A percentile compares a stretch with the other conserved stretches of the same genome.
phyloP scores from a whole-genome alignment of 129 eudicot species.

The Helichrysum umbraculigerum region DNA sequence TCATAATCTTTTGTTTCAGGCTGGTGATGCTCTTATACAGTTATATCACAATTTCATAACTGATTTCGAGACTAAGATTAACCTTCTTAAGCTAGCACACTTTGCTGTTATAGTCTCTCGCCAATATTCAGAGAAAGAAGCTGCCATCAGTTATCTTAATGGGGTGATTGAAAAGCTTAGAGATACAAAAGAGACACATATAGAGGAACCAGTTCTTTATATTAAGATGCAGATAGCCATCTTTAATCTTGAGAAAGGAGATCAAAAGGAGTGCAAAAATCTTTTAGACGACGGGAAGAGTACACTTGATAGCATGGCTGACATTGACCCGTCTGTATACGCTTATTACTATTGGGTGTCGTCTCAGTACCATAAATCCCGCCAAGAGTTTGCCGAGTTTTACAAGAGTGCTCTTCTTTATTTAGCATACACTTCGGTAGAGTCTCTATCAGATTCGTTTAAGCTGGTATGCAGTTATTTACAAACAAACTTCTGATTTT shows the following conservation, averaged over 20 bases:
- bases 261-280: slow-evolving; percentile 81
- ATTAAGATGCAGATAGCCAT: slow-evolving; percentile 84
- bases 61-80: slow-evolving; percentile 93
- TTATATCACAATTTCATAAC: slow-evolving; percentile 83
- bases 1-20: slow-evolving; percentile 43
- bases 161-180: slow-evolving; percentile 82
- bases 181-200: slow-evolving; percentile 67
- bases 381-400: slow-evolving; percentile 87
- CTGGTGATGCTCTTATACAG: slow-evolving; percentile 93
- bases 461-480: slow-evolving; percentile 57
- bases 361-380: slow-evolving; percentile 84
- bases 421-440: slow-evolving; percentile 87
- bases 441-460: slow-evolving; percentile 78
- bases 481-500: background rate
- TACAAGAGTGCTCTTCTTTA: slow-evolving; percentile 89
- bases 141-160: slow-evolving; percentile 73
- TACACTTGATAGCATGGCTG: slow-evolving; percentile 91
- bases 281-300: slow-evolving; percentile 83
- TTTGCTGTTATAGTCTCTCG: slow-evolving; percentile 90
- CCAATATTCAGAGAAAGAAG: slow-evolving; percentile 76
- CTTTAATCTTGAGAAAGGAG: slow-evolving; percentile 80
- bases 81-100: slow-evolving; percentile 95
- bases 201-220: slow-evolving; percentile 85
- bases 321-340: slow-evolving; percentile 92
- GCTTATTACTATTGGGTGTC: slow-evolving; percentile 93